phyloP scores from a whole-genome alignment of 2,329 filamentous ascomycete species.

The Colletotrichum paranaense region DNA sequence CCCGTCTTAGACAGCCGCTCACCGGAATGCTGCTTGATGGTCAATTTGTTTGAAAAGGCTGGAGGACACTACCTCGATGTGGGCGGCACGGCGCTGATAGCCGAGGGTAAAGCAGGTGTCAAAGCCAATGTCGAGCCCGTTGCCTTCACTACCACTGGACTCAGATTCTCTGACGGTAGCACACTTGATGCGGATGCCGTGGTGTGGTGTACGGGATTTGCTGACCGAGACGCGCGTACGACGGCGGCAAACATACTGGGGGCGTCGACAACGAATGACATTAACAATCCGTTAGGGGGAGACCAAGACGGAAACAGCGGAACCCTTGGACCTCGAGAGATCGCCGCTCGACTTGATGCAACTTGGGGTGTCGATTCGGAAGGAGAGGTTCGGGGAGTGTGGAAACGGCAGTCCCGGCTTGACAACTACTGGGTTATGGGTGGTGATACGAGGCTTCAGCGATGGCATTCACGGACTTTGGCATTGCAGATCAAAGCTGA shows the following conservation, averaged over 20 bases:
- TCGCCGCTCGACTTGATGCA: conserved; percentile 47
- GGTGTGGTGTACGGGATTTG: conserved; percentile 50
- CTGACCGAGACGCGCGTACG: conserved; percentile 43
- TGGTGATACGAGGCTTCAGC: conserved; percentile 45
- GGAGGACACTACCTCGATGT: conserved; percentile 51
- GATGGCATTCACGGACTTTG: conserved; percentile 45
- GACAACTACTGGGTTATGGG: conserved; percentile 50
- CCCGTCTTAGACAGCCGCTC: conserved; percentile 13
- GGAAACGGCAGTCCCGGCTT: conserved; percentile 46
- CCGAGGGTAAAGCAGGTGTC: conserved; percentile 42
- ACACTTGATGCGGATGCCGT: conserved; percentile 46
- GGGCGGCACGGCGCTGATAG: conserved; percentile 41
- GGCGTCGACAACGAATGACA: conserved; percentile 24
- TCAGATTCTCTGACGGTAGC: conserved; percentile 45
- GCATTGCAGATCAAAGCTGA: conserved; percentile 49
- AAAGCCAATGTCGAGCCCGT: conserved; percentile 43
- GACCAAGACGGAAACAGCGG: too few species aligned
- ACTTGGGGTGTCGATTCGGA: conserved; percentile 54
- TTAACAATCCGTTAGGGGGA: neutral
- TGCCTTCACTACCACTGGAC: conserved; percentile 42
- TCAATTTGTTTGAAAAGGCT: conserved; percentile 41
- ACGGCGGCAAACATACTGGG: conserved; percentile 44
- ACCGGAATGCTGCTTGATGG: conserved; percentile 8
- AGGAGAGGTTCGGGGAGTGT: conserved; percentile 53
- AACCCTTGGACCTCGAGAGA: conserved; percentile 28